These are phyloP conservation scores for Suhomyces sp. DNA, from an alignment of 805 yeast genomes.

Conservation along the genomic window DNA sequence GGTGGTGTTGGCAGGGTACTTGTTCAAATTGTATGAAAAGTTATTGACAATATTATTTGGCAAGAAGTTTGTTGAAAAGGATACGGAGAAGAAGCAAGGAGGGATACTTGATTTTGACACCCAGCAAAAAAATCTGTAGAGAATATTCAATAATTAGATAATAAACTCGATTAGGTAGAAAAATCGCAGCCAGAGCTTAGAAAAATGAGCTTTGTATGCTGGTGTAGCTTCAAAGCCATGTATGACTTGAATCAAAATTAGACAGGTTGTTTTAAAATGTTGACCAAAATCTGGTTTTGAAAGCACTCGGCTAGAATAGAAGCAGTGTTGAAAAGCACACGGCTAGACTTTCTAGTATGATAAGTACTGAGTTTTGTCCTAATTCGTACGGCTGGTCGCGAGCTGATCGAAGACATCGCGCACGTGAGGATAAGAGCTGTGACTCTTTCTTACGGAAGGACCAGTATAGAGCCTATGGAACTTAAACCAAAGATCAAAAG, in stretches of 20 bases:
- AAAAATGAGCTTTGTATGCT: no score
- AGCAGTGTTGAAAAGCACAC: no score
- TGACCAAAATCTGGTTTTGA: no score
- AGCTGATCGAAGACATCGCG: background rate
- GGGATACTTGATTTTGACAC: constrained; percentile 2
- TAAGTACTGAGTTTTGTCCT: no score
- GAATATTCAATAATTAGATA: no score
- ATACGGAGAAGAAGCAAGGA: constrained; percentile 38
- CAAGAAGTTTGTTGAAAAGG: constrained; percentile 48
- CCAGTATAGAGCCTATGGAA: constrained; percentile 2
- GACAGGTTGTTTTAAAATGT: no score
- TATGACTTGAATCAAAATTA: no score
- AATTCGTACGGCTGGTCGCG: no score
- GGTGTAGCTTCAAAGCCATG: no score
- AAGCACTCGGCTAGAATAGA: no score
- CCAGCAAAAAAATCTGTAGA: background rate
- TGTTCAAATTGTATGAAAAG: constrained; percentile 56
- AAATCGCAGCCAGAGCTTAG: background rate
- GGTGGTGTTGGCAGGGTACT: constrained; percentile 65
- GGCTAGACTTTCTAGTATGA: no score
- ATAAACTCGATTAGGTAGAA: no score
- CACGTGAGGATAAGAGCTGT: background rate
- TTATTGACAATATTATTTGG: constrained; percentile 55
- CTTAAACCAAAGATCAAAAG: constrained; percentile 31
- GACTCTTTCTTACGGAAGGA: background rate